Percentiles rank a stretch among this genome's conserved stretches.
These are phyloP conservation scores for Fraxinus americana DNA, from an alignment of 257 asterid species.

Conservation along the genomic window DNA sequence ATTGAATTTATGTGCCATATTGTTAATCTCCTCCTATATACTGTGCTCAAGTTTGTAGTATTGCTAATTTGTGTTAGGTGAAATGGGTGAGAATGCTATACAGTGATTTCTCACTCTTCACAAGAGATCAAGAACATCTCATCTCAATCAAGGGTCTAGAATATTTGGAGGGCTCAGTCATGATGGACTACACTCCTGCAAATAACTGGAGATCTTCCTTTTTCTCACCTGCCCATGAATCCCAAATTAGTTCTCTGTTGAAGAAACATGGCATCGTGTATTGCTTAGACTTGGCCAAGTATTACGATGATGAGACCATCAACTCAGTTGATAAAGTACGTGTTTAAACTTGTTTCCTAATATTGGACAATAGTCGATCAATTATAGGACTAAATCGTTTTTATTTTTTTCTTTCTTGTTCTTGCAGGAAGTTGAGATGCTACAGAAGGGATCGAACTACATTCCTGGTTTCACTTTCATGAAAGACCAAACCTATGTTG, in stretches of 20 bases:
- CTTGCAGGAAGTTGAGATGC: constrained; percentile 37
- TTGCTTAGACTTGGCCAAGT: constrained; percentile 52
- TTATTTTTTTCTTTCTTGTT: background rate
- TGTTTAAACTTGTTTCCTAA: background rate
- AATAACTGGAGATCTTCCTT: constrained; percentile 48
- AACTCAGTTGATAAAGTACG: constrained; percentile 43
- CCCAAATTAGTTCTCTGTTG: constrained; percentile 32
- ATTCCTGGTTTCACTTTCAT: constrained; percentile 27
- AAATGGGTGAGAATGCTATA: constrained; percentile 50
- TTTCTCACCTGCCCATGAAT: constrained; percentile 38
- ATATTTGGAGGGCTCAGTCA: constrained; percentile 51
- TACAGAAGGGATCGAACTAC: constrained; percentile 34
- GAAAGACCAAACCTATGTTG: constrained; percentile 23
- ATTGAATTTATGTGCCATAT: too few species aligned
- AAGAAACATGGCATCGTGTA: constrained; percentile 42
- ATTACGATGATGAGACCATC: constrained; percentile 41
- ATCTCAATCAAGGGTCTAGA: constrained; percentile 34
- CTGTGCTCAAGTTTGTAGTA: too few species aligned
- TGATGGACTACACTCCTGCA: constrained; percentile 31
- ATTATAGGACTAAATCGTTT: background rate
- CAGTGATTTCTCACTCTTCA: constrained; percentile 33
- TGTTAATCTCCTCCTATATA: too few species aligned
- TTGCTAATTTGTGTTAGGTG: constrained; percentile 12
- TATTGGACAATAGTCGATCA: too few species aligned
- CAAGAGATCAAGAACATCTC: constrained; percentile 44